These are phyloP conservation scores for Phaeosphaeria sp. DNA, from an alignment of 2,329 filamentous ascomycete genomes.

Conservation along the genomic window DNA sequence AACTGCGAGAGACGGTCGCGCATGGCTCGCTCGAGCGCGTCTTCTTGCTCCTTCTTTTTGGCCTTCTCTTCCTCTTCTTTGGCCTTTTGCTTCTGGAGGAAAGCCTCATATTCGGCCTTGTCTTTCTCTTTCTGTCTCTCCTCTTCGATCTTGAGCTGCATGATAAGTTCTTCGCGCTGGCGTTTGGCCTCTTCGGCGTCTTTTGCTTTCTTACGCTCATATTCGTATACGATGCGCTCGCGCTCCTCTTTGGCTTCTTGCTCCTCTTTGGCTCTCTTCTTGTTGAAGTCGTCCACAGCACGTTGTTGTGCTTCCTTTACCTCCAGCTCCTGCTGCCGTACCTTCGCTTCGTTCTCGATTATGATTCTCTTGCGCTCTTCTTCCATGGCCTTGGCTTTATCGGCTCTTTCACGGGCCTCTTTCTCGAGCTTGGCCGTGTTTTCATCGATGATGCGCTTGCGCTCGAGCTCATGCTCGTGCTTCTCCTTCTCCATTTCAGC, in stretches of 20 bases:
- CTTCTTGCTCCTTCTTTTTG: slow-evolving; percentile 49
- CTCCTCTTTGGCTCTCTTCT: slow-evolving; percentile 42
- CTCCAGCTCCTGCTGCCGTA: slow-evolving; percentile 36
- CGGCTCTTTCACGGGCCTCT: slow-evolving; percentile 32
- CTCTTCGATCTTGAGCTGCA: slow-evolving; percentile 50
- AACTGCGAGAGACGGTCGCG: slow-evolving; percentile 52
- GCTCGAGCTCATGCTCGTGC: slow-evolving; percentile 34
- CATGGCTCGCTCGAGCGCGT: slow-evolving; percentile 54
- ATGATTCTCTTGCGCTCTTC: slow-evolving; percentile 37
- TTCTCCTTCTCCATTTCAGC: slow-evolving; percentile 36
- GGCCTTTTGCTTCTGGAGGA: slow-evolving; percentile 49
- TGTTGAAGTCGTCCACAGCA: slow-evolving; percentile 44
- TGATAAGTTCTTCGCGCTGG: slow-evolving; percentile 45
- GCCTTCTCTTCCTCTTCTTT: slow-evolving; percentile 51
- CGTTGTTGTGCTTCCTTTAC: slow-evolving; percentile 39
- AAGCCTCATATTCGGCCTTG: slow-evolving; percentile 51
- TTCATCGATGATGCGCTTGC: slow-evolving; percentile 41
- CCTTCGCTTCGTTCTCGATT: slow-evolving; percentile 37
- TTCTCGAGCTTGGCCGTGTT: slow-evolving; percentile 39
- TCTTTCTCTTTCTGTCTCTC: slow-evolving; percentile 51
- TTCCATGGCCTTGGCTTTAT: slow-evolving; percentile 32
- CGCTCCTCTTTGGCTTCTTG: slow-evolving; percentile 35
- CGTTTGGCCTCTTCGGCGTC: slow-evolving; percentile 46
- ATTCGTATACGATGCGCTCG: slow-evolving; percentile 45
- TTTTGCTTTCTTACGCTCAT: slow-evolving; percentile 43